Evolutionary conservation across 306 rosid genomes (phyloP), one percentile per base, ranked within the genome.

Genomic region (Prunus persica): DNA sequence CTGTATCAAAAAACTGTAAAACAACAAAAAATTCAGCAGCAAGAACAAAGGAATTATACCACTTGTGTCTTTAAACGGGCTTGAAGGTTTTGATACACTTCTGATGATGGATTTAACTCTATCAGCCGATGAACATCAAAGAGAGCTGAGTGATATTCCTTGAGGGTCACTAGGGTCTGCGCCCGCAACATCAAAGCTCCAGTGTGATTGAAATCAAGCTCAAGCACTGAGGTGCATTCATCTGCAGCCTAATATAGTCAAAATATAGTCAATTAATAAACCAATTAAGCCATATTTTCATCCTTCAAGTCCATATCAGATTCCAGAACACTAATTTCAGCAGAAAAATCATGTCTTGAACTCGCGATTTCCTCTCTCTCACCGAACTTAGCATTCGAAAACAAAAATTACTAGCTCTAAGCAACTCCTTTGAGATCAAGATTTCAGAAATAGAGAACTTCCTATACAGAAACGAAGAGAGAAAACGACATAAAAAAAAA

Each of bases 151-250:
- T 89, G 91, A 75, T 92, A 94, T 74, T 94, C 98, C 83, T 85
- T 87, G 73, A 93, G 81, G 19, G 97, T 91, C 76, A 90, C 98
- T 38, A 90, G 81, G 28, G 97, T 90, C 80, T 93, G 97, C 16
- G 97, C 96, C 45, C 97, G 83, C 74, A 93, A 71, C 97, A 93
- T 90, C 83, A 93, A 69, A 0, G 97, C 97, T 76, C 97, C 97
- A 5, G 94, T 90, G 82, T 93, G 97, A 15, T 86, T 75, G 64
- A 79, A 80, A 82, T 93, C 96, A 79, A 90, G 93, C 84, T 90
- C 97, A 80, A 93, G 94, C 72, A 93, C 97, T 22, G 92, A 93
- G 30, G 97, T 93, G 62, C 97, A 93, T 86, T 93, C 98, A 75
- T 84, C 93, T 72, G 98, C 96, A 19, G 97, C 98, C 98, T 93